Base-by-base conservation (phyloP, 352 stramenopile genomes). In the Stramenopiles sp. region DNA sequence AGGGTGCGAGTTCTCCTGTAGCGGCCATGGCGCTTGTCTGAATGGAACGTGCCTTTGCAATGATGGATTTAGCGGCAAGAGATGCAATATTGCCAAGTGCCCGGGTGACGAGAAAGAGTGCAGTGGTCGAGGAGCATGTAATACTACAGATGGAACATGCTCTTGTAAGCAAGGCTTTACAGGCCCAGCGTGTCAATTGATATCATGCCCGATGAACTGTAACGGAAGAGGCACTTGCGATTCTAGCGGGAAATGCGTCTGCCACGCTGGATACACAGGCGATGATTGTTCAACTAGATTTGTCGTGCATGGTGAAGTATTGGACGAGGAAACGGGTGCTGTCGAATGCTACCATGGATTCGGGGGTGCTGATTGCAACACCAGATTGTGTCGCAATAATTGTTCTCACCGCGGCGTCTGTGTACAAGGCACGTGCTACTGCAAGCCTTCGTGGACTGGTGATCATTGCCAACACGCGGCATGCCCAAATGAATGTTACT, bases 401-500 rank as follows among this genome's bases (percentile, higher is more conserved):
- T 78, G 71, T 33, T 33, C 30, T 14, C 30, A 33, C 71, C 71
- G 31, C 22, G 71, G 71, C 22, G 22, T 78, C 22, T 78, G 71
- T 33, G 30, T 33, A 8, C 30, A 33, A 31, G 71, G 31, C 8
- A 78, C 71, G 31, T 78, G 71, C 22, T 78, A 78, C 71, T 78
- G 71, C 22, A 33, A 33, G 8, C 71, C 71, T 14, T 31, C 30
- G 4, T 78, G 71, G 71, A 33, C 71, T 14, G 71, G 71, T 33
- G 71, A 78, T 33, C 30, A 33, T 33, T 78, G 71, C 71, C 30
- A 78, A 31, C 71, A 78, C 22, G 31, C 71, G 1, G 31, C 30
- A 33, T 78, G 71, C 71, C 71, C 71, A 31, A 78, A 78, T 33
- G 71, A 33, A 33, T 78, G 71, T 33, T 31, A 33, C 30, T 78